These are phyloP conservation scores for Sphagnum magellanicum DNA, from an alignment of 228 moss, liverwort and hornwort genomes.

Conservation along the genomic window DNA sequence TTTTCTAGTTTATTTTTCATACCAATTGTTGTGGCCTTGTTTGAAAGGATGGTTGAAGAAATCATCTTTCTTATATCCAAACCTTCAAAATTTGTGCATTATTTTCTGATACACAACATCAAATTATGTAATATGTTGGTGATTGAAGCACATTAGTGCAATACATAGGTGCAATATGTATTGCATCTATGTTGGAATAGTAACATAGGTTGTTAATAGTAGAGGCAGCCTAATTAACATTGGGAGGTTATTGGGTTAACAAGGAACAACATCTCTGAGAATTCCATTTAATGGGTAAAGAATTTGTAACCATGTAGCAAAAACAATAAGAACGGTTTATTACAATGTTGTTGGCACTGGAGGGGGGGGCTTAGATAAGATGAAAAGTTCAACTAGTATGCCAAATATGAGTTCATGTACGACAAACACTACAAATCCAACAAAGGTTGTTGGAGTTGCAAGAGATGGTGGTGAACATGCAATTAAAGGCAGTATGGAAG, in stretches of 20 bases:
- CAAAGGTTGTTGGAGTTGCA: conserved; percentile 9
- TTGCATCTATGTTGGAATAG: no score
- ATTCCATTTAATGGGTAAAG: conserved; percentile 89
- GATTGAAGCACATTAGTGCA: no score
- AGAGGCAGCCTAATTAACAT: not conserved
- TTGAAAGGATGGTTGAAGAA: no score
- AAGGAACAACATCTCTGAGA: conserved; percentile 98
- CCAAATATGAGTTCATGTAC: conserved; percentile 25
- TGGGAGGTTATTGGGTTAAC: conserved; percentile 34
- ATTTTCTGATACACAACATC: not conserved
- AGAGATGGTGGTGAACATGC: conserved; percentile 29
- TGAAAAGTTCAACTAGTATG: conserved; percentile 26
- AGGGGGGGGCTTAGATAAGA: conserved; percentile 79
- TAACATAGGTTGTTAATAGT: no score
- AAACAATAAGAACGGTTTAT: conserved; percentile 87
- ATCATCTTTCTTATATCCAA: no score
- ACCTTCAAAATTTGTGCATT: no score
- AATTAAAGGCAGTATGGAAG: no score
- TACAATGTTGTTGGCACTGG: conserved; percentile 80
- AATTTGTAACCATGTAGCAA: conserved; percentile 84
- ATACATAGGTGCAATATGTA: no score
- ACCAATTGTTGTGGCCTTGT: no score
- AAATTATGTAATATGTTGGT: not conserved
- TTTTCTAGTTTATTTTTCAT: no score
- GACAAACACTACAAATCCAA: conserved; percentile 14